Base-by-base conservation (phyloP, 768 basidiomycete species). In the Leucosporidium scottii region DNA sequence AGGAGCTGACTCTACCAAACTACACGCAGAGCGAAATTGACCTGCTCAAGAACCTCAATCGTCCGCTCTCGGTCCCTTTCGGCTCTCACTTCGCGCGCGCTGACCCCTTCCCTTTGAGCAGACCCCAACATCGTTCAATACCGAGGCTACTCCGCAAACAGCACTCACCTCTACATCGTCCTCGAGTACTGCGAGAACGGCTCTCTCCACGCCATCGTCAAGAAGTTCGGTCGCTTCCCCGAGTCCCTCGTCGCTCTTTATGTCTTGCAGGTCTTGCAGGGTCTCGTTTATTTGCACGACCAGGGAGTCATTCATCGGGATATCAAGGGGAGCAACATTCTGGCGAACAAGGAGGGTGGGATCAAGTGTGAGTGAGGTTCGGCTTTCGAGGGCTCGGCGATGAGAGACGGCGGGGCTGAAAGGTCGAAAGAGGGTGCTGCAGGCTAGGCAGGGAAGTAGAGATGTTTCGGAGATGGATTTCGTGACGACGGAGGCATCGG, bases 181-280 rank as follows among this genome's bases (percentile, higher is more conserved):
- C 84, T 99, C 57, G 96, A 97, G 87, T 94, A 93, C 77, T 98
- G 96, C 81, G 96, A 99, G 82, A 99, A 99, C 76, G 96, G 96
- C 23, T 96, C 92, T 8, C 81, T 99, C 12, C 90, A 94, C 77
- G 90, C 88, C 67, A 96, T 98, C 75, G 88, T 87, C 79, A 97
- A 97, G 79, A 87, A 90, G 58, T 99, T 98, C 76, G 96, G 96
- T 72, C 97, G 98, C 81, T 98, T 99, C 77, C 96, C 96, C 0
- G 96, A 99, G 78, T 89, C 85, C 73, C 86, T 99, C 25, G 94
- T 98, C 31, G 93, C 90, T 0, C 90, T 97, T 21, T 98, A 97
- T 80, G 91, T 97, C 74, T 90, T 89, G 54, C 96, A 99, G 79
- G 91, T 97, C 28, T 83, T 99, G 36, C 90, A 94, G 75, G 96